Conservation (phyloP, 106 monocot genomes). For the Chionographis japonica region DNA sequence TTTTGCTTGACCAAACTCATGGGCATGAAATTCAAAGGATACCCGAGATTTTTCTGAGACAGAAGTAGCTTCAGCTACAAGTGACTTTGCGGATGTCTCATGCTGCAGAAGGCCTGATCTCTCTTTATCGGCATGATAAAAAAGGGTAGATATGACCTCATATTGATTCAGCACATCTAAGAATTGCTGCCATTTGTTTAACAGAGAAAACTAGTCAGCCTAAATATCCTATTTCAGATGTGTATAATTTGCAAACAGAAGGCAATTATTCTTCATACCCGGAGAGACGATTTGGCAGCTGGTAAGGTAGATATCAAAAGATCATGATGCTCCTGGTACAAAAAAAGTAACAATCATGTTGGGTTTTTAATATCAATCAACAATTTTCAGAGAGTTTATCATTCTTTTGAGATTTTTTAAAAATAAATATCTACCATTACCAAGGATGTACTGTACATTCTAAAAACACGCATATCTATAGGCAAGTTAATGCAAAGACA, state of each 20-base stretch:
- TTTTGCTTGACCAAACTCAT: slow-evolving; percentile 81
- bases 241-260: not conserved
- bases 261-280: slow-evolving; percentile 37
- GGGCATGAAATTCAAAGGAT: slow-evolving; percentile 75
- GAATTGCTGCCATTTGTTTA: slow-evolving; percentile 57
- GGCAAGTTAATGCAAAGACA: too few species aligned
- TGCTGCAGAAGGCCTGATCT: slow-evolving; percentile 63
- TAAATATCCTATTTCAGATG: not conserved
- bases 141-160: slow-evolving; percentile 57
- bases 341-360: not conserved
- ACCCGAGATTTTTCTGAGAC: slow-evolving; percentile 56
- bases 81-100: slow-evolving; percentile 78
- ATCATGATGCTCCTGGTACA: slow-evolving; percentile 91
- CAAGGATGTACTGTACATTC: too few species aligned
- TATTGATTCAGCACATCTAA: slow-evolving; percentile 67
- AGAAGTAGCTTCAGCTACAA: slow-evolving; percentile 68
- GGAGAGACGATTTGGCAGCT: slow-evolving; percentile 62
- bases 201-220: slow-evolving; percentile 9
- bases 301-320: slow-evolving; percentile 76
- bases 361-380: not conserved
- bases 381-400: too few species aligned
- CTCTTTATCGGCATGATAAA: slow-evolving; percentile 83
- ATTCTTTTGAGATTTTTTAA: too few species aligned
- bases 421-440: too few species aligned
- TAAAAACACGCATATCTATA: too few species aligned